Evolutionary conservation across 2,329 filamentous ascomycete species (phyloP), one percentile per base, ranked within the genome.

Genomic region (Daldinia eschscholtzii): DNA sequence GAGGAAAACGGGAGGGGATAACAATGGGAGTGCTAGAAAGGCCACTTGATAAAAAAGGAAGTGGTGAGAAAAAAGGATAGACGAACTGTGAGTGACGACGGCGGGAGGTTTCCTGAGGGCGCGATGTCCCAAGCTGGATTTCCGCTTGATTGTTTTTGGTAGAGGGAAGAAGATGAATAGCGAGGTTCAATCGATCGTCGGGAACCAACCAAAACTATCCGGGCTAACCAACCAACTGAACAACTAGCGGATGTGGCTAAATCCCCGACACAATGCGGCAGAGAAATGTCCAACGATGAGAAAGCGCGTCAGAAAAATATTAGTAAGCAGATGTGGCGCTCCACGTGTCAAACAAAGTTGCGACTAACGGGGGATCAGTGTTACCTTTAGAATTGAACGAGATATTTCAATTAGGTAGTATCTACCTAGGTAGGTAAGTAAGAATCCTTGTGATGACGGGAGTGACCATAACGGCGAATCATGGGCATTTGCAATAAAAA

Each of bases 41-140:
- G 67, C 55, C 61, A 35, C 37, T 57, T 72, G 71, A 72, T 56
- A 71, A 72, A 56, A 71, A 66, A 66, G 65, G 10, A 68, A 53
- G 61, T 70, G 62, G 48, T 71, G 28, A 67, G 65, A 57, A 73
- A 73, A 76, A 76, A 74, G 76, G 76, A 77, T 77, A 70, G 76
- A 79, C 77, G 76, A 79, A 79, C 77, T 78, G 72, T 75, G 72
- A 67, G 64, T 57, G 61, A 55, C 50, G 61, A 52, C 23, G 64
- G 50, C 35, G 65, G 65, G 60, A 61, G 66, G 66, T 61, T 60
- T 70, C 64, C 65, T 60, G 63, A 71, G 70, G 67, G 67, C 65
- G 71, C 69, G 65, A 72, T 55, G 69, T 71, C 66, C 70, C 72
- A 65, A 75, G 68, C 57, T 68, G 65, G 65, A 66, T 67, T 55